Evolutionary conservation across 1,284 basidiomycete genomes (phyloP), one percentile per base, ranked within the genome.

Genomic region (Vanrija sp.): DNA sequence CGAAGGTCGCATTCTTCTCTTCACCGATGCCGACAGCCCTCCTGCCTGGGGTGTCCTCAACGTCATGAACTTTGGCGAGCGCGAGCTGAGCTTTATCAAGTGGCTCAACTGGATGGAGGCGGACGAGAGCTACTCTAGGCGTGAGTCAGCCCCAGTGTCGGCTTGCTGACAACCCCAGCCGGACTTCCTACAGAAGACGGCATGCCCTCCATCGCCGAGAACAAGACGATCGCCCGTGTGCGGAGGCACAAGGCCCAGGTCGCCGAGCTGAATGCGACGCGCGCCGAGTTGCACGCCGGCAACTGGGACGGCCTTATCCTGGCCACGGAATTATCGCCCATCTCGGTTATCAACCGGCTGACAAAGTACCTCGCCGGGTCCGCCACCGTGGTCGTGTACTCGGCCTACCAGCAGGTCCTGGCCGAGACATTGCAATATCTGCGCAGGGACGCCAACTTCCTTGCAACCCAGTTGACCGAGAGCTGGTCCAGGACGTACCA

Each of bases 51-150:
- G 91, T 37, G 82, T 94, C 19, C 75, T 95, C 68, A 79, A 82
- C 2, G 80, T 86, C 50, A 91, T 96, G 88, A 97, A 97, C 72
- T 90, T 94, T 66, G 80, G 84, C 23, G 79, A 84, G 54, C 79
- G 84, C 50, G 74, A 81, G 22, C 67, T 84, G 27, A 77, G 79
- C 10, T 79, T 85, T 36, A 76, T 92, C 52, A 81, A 82, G 12
- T 85, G 85, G 9, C 76, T 97, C 24, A 94, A 95, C 69, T 98
- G 94, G 94, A 87, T 89, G 35, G 88, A 88, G n/a, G 85, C 85
- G 8, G 85, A 90, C 50, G 84, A 87, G 68, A 83, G 85, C 24
- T 89, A 75, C 47, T 49, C 60, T 36, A 54, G 64, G 18, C 70
- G 71, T 72, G 47, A 60, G 71, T 65, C 6, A n/a, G 5, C n/a